Conservation (phyloP, 1,284 basidiomycete genomes). For the Fomitopsis betulina region DNA sequence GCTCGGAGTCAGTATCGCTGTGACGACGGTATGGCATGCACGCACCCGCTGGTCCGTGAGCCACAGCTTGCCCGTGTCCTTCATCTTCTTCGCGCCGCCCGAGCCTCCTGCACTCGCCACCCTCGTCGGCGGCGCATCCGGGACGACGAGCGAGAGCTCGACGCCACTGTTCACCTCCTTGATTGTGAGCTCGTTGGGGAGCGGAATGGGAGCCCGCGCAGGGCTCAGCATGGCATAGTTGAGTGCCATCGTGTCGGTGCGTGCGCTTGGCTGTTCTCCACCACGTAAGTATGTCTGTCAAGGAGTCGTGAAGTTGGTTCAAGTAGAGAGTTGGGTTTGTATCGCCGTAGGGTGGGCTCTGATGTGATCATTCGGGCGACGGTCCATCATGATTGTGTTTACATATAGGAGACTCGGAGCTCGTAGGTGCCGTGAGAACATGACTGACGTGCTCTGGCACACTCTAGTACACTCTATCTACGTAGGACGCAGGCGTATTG, state of each 20-base stretch:
- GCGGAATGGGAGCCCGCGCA: conserved; percentile 54
- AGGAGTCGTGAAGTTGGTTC: background rate
- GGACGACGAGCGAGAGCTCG: conserved; percentile 54
- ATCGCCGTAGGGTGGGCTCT: background rate
- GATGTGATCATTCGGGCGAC: background rate
- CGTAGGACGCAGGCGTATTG: background rate
- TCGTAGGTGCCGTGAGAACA: background rate
- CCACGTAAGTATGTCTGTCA: background rate
- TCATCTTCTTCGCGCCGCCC: conserved; percentile 52
- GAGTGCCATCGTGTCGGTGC: conserved; percentile 52
- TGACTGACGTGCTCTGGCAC: background rate
- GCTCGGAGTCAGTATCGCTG: conserved; percentile 3
- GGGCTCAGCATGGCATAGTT: conserved; percentile 71
- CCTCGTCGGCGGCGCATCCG: conserved; percentile 42
- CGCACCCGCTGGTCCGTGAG: conserved; percentile 72
- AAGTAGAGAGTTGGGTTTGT: background rate
- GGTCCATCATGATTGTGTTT: conserved; percentile 1
- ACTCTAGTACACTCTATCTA: too few species aligned
- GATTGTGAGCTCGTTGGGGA: conserved; percentile 59
- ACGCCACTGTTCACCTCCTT: conserved; percentile 51
- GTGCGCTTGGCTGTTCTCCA: background rate
- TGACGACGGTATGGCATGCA: conserved; percentile 4
- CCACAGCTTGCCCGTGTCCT: conserved; percentile 51
- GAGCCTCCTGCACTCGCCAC: conserved; percentile 42
- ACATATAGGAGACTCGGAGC: background rate